Base-by-base conservation (phyloP, 1,284 basidiomycete species). In the Rhodotorula sp. region DNA sequence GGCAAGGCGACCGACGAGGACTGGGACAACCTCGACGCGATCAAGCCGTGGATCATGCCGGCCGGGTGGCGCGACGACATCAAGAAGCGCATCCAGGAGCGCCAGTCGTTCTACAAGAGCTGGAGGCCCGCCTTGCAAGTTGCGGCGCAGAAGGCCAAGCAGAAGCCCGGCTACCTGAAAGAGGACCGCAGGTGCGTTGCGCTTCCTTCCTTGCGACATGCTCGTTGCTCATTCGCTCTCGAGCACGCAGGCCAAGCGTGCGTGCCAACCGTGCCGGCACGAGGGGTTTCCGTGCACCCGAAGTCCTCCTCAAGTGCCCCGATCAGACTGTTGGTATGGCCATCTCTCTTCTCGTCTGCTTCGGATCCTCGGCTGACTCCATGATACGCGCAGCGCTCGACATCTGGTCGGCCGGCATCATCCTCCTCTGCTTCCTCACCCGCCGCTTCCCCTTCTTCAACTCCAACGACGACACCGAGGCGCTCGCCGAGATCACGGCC, bases 181-280 rank as follows among this genome's bases (percentile, higher is more conserved):
- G 82, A 84, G 44, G 84, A 84, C 66, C 80, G 81, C 48, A 73
- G 84, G 80, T 80, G 23, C 57, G 78, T 64, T 16, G n/a, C 5
- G 14, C 7, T 25, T 14, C 1, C n/a, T 25, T 34, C 34, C 34
- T 34, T 34, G 34, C n/a, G 13, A 14, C n/a, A 45, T n/a, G 0
- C 17, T 46, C 23, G 21, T 14, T 10, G 23, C 57, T 10, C 57
- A 23, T 12, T 23, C n/a, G 17, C 21, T 16, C 7, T 25, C 34
- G 34, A 34, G 34, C 34, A 34, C 34, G 44, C 58, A 78, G 82
- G 75, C 93, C 93, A 1, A 84, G 87, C 60, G 92, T 93, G 64
- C 95, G 96, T 80, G 95, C 97, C 9, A 99, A 99, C 80, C 88
- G 96, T 66, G 97, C 96, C 0, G 96, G 96, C 2, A 99, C 96